These are phyloP conservation scores for Scleroderma bovista DNA, from an alignment of 768 basidiomycete species.

Conservation along the genomic window DNA sequence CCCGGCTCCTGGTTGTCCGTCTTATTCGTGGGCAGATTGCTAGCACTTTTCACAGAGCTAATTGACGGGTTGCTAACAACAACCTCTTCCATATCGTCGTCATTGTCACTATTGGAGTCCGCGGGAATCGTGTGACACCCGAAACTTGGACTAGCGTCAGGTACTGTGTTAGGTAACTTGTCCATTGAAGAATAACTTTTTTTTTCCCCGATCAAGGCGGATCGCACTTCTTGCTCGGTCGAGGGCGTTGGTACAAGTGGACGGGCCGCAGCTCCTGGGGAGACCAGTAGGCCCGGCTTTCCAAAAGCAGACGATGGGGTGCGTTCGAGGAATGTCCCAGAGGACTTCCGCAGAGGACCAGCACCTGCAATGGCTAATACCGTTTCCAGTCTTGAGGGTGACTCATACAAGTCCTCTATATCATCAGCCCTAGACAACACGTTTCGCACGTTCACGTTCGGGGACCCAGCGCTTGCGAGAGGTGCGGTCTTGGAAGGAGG, in stretches of 20 bases:
- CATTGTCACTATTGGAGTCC: constrained; percentile 15
- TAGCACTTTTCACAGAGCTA: background rate
- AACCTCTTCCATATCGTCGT: constrained; percentile 39
- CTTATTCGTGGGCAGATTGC: constrained; percentile 13
- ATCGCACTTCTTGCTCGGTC: background rate
- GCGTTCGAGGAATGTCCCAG: constrained; percentile 9
- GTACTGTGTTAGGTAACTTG: background rate
- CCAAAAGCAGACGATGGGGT: constrained; percentile 32
- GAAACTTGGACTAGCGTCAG: background rate
- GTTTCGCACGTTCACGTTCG: background rate
- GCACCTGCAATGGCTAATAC: constrained; percentile 64
- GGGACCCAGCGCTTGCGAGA: background rate
- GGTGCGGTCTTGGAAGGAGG: constrained; percentile 6
- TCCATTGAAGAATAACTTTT: background rate
- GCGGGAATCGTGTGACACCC: background rate
- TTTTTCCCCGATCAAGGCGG: background rate
- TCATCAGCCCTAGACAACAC: constrained; percentile 14
- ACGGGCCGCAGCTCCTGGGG: constrained; percentile 5
- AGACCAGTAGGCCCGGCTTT: constrained; percentile 28
- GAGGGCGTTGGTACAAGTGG: background rate
- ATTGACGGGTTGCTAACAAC: constrained; percentile 1
- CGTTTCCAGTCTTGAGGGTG: constrained; percentile 57
- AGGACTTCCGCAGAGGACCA: constrained; percentile 28
- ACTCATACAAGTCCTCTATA: constrained; percentile 45
- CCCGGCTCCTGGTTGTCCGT: constrained; percentile 4